These are phyloP conservation scores for Piromyces sp. DNA, from an alignment of 192 early-diverging fungal species.

Conservation along the genomic window DNA sequence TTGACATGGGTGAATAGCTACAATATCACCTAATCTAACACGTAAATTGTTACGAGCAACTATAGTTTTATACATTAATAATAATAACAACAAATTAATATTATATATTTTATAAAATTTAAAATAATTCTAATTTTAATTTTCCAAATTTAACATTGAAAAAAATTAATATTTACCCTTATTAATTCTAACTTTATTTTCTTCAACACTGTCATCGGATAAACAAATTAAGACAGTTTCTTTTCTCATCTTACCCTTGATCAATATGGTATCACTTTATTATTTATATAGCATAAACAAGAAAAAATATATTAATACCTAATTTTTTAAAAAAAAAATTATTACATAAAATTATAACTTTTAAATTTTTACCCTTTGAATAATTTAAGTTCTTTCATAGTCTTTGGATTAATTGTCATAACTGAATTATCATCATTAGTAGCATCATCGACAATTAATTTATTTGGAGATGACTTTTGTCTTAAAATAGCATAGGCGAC, in stretches of 20 bases:
- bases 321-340: too few relatives aligned
- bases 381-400: conserved; percentile 78
- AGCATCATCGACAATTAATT: conserved; percentile 94
- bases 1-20: conserved; percentile 80
- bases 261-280: conserved; percentile 66
- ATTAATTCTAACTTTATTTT: conserved; percentile 85
- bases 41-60: conserved; percentile 91
- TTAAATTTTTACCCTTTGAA: conserved; percentile 46
- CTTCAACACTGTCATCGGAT: conserved; percentile 77
- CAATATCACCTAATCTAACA: conserved; percentile 86
- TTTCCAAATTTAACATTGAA: too few relatives aligned
- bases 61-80: conserved; percentile 5
- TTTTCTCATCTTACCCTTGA: conserved; percentile 96
- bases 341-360: not conserved
- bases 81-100: too few relatives aligned
- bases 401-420: conserved; percentile 66
- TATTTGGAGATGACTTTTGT: conserved; percentile 91
- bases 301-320: too few relatives aligned
- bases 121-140: too few relatives aligned
- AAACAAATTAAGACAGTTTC: conserved; percentile 93
- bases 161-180: conserved; percentile 26
- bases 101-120: too few relatives aligned
- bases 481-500: conserved; percentile 87
- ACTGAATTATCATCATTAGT: conserved; percentile 97
- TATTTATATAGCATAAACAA: too few relatives aligned